Evolutionary conservation across 768 basidiomycete genomes (phyloP).

Genomic region (Collybiopsis luxurians): DNA sequence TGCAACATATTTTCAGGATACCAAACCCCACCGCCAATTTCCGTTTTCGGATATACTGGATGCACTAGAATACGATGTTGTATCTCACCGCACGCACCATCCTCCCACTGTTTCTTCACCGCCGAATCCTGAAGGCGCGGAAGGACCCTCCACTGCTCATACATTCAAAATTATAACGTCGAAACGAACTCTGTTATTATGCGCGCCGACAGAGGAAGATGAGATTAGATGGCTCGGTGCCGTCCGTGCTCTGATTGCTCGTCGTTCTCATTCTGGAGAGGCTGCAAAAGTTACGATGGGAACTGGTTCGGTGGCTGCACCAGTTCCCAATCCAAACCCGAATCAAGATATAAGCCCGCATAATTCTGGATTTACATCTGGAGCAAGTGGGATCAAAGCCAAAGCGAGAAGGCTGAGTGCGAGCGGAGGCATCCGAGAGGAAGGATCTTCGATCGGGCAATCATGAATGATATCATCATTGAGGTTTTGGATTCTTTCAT

Average conservation of each 20-base stretch:
- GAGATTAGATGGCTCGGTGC: conserved; percentile 99
- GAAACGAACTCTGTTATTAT: conserved; percentile 83
- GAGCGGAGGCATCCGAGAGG: conserved; percentile 29
- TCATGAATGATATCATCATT: neutral
- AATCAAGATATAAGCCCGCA: conserved; percentile 18
- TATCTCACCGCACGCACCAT: conserved; percentile 44
- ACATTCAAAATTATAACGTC: conserved; percentile 98
- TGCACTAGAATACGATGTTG: conserved; percentile 83
- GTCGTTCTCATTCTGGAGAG: conserved; percentile 58
- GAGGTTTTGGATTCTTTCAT: no score
- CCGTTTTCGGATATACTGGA: conserved; percentile 84
- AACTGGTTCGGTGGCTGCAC: no score
- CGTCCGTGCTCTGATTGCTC: conserved; percentile 84
- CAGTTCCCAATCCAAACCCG: neutral
- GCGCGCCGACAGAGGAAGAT: conserved; percentile 95
- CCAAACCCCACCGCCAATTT: conserved; percentile 84
- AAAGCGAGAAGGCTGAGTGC: conserved; percentile 49
- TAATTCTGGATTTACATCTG: conserved; percentile 19
- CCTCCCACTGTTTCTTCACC: conserved; percentile 35
- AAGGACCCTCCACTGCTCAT: conserved; percentile 45
- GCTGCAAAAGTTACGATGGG: conserved; percentile 28
- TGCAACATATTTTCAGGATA: conserved; percentile 57
- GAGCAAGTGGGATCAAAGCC: conserved; percentile 35
- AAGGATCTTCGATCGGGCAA: conserved; percentile 13
- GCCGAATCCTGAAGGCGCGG: conserved; percentile 32